Conservation (phyloP, 192 early-diverging fungal species). For the Cetraspora pellucida region DNA sequence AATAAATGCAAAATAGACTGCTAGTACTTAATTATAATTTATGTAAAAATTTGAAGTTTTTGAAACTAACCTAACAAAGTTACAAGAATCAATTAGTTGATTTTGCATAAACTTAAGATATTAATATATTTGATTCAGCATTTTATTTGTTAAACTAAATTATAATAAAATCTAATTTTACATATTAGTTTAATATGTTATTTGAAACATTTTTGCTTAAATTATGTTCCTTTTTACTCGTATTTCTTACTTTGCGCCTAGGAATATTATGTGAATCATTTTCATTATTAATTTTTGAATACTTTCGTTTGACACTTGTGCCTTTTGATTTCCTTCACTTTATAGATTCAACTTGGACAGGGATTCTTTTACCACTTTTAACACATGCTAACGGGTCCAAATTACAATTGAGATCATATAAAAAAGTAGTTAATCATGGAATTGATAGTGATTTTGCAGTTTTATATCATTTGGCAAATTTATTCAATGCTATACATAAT, state of each 20-base stretch:
- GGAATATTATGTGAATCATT: not conserved
- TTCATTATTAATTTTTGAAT: not conserved
- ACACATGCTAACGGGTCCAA: not conserved
- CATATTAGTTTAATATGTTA: no score
- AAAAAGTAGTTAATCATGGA: not conserved
- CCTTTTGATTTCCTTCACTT: not conserved
- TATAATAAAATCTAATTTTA: no score
- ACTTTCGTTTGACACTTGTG: not conserved
- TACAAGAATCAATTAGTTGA: no score
- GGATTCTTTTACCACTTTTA: not conserved
- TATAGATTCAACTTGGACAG: not conserved
- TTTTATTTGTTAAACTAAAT: no score
- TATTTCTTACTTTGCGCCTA: not conserved
- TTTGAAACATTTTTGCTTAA: not conserved
- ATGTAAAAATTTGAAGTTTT: no score
- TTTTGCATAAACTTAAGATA: no score
- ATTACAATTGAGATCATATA: slow-evolving; percentile 11
- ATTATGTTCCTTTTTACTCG: not conserved
- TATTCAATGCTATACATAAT: not conserved
- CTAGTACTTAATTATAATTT: no score
- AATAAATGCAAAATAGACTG: no score
- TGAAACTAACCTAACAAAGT: no score
- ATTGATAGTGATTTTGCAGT: not conserved
- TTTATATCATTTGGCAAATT: not conserved
- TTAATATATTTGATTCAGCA: no score